Evolutionary conservation across 768 basidiomycete genomes (phyloP), one percentile per base, ranked within the genome.

Genomic region (Termitomyces sp.): DNA sequence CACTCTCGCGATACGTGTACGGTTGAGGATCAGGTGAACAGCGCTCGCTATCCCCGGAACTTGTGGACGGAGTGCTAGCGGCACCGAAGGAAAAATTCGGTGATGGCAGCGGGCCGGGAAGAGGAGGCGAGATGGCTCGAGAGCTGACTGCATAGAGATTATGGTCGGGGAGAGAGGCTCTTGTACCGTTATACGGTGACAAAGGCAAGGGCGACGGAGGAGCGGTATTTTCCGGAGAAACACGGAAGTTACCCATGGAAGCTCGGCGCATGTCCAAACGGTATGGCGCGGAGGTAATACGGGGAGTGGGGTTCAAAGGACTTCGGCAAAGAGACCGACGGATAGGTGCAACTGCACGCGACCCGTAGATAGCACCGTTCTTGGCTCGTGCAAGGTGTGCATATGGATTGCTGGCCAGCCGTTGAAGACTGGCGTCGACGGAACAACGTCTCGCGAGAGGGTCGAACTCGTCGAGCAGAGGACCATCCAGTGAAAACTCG

Each of bases 1-100:
- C 82, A 54, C 73, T 68, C 30, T 69, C 76, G 56, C 67, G 76
- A 70, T 78, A 83, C 60, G 63, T 68, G 67, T 78, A 81, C 2
- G 77, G 76, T 50, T 70, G 67, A 27, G 74, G 65, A 30, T 84
- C 83, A 4, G 84, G 82, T 9, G 84, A 84, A 47, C 76, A 77
- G 48, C 76, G 73, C 49, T 85, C 84, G 54, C 78, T 77, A 55
- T 76, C 78, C 5, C 70, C 71, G 4, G 81, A 79, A 47, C 73
- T 73, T 12, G 79, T 76, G 16, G 83, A 74, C 0, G 79, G 73
- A 3, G 78, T 78, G 49, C 73, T 80, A 28, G 85, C 80, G 10
- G 78, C 76, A 56, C 85, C 85, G 60, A 87, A 87, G 45, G 82
- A 82, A 72, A 83, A 86, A 54, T 78, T 79, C 40, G 83, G 83